phyloP scores from a whole-genome alignment of 208 protist species.

The Trypanosoma vivax region DNA sequence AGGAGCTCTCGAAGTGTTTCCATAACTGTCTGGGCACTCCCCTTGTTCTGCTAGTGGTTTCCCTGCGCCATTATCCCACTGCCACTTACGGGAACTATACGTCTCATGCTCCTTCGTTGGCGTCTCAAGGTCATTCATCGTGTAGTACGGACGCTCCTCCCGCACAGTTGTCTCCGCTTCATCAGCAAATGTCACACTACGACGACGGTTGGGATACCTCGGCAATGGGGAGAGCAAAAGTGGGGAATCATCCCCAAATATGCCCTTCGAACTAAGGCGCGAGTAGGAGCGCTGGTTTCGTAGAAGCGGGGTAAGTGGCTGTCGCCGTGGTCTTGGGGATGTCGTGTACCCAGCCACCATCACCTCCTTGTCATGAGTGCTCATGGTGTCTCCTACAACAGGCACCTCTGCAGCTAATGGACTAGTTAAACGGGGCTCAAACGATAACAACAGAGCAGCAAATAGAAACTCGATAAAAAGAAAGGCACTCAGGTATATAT shows the following conservation, averaged over 20 bases:
- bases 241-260: conserved; percentile 47
- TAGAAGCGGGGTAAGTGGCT: conserved; percentile 50
- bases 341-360: conserved; percentile 19
- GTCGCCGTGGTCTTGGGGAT: conserved; percentile 68
- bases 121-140: conserved; percentile 21
- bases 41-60: conserved; percentile 1
- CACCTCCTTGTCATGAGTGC: conserved; percentile 1
- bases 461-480: no score
- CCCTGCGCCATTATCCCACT: conserved; percentile 2
- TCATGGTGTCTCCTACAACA: not conserved
- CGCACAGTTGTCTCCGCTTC: conserved; percentile 23
- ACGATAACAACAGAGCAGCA: no score
- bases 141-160: conserved; percentile 78
- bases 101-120: conserved; percentile 8
- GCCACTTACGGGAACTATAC: conserved; percentile 1
- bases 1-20: not conserved
- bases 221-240: conserved; percentile 74
- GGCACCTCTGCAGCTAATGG: not conserved
- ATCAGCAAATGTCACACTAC: conserved; percentile 82
- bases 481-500: no score
- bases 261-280: conserved; percentile 45
- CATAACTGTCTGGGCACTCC: no score
- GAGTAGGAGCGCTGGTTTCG: conserved; percentile 85
- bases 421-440: no score
- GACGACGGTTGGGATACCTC: conserved; percentile 56